Base-by-base conservation (phyloP, 495 filamentous ascomycete genomes). In the Hypoxylon fragiforme region DNA sequence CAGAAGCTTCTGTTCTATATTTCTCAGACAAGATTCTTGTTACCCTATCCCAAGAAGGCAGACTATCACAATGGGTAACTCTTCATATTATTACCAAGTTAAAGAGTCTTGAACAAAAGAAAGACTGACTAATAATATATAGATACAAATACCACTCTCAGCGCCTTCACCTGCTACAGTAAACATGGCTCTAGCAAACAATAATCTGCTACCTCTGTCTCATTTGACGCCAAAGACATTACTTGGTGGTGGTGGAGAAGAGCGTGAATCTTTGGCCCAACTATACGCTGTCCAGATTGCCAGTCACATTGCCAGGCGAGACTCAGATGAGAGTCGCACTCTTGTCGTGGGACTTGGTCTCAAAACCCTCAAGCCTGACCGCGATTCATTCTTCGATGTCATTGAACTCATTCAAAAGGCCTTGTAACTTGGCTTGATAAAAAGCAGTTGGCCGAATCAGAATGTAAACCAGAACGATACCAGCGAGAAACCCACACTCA, bases 11-110 rank as follows among this genome's bases (percentile, higher is more conserved):
- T 41, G 77, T 74, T 5, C 71, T 89, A 28, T 81, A 74, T 60
- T 97, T 97, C 74, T 83, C 86, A 8, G 94, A 98, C 77, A 95
- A 90, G 69, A 95, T 98, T 67, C 74, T 98, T 64, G 71, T 98
- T 35, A 96, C 91, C 0, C 81, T 98, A 50, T 88, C 88, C 2
- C 92, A 96, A 69, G 80, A 82, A 50, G 94, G 92, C 32, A 81
- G 89, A 57, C 74, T 97, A 28, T 87, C 89, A 7, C 94, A 97
- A 74, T 98, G 94, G 94, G 91, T 96, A 67, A 54, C n/a, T n/a
- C n/a, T 75, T 75, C 24, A 52, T 9, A 12, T 12, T 34, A 7
- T 12, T 7, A 34, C 11, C 5, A 30, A 30, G 26, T 30, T 11
- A 5, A 30, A 30, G 11, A 30, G 11, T 11, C 26, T 30, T 30